Base-by-base conservation (phyloP, 176 grass and related monocot species). In the Dendrocalamus sinicus region DNA sequence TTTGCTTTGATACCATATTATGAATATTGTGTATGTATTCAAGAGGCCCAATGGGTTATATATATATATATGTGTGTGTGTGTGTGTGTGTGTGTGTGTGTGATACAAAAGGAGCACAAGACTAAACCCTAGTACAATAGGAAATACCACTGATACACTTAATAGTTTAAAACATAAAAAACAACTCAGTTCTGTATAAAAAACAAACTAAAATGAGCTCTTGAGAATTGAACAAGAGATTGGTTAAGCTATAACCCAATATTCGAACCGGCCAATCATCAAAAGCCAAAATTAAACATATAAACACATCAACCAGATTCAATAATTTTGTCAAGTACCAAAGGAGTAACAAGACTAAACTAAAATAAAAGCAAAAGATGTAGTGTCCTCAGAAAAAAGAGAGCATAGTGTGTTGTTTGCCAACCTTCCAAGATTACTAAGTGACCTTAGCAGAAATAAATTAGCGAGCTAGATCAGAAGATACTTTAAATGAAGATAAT, bases 221-320 rank as follows among this genome's bases (percentile, higher is more conserved):
- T 79, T 37, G 67, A 73, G 67, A 78, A 79, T 83, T 79, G 28
- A 68, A 53, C 26, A 78, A 35, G 67, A 46, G 35, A 63, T 82
- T 72, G 48, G 46, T 54, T 84, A 8, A 75, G 30, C 60, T 53
- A 74, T 39, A 63, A 23, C 46, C 58, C 57, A 54, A 52, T 58
- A 37, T 55, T 77, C 37, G 2, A 75, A 90, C 9, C 9, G 52
- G 52, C 53, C 28, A 9, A 67, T 75, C 47, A 86, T 78, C 8
- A 83, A 83, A 53, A 86, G 37, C 63, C 35, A 28, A 81, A 70
- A 70, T 14, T 70, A 40, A 76, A 69, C 37, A 82, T 76, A 55
- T 62, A 58, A 14, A 39, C 22, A 51, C 22, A 4, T 37, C 12
- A 60, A 67, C 74, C 41, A 58, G 37, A 73, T 85, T 15, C 20